Percentiles rank a stretch among this genome's conserved stretches.
phyloP scores from a whole-genome alignment of 2,329 filamentous ascomycete species.

The Xylaria sp. region DNA sequence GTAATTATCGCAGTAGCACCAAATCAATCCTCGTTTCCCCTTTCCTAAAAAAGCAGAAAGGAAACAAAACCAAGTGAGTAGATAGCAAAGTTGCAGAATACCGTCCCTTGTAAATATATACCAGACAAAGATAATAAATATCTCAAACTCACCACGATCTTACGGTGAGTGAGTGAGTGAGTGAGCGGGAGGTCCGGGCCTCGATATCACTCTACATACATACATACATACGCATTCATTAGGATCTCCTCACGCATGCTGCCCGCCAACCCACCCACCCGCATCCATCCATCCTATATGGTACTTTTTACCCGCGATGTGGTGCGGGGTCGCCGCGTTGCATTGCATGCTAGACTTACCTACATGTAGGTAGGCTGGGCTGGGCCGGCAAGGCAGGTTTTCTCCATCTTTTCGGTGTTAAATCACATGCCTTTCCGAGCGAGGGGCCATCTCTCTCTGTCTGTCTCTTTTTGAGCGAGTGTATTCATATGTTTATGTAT shows the following conservation, averaged over 20 bases:
- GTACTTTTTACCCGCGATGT: conserved; percentile 20
- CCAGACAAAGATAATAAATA: not conserved
- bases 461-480: not conserved
- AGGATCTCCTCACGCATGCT: conserved; percentile 6
- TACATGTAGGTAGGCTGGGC: not conserved
- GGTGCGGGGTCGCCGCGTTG: conserved; percentile 33
- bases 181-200: conserved; percentile 6
- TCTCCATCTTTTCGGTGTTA: conserved; percentile 27
- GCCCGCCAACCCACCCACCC: no score
- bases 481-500: not conserved
- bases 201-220: not conserved
- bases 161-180: not conserved
- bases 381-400: not conserved
- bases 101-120: not conserved
- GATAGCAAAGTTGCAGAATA: not conserved
- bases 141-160: not conserved
- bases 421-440: conserved; percentile 21
- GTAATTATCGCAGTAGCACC: not conserved
- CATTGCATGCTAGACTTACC: conserved; percentile 18
- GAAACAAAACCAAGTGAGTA: not conserved
- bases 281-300: conserved; percentile 4
- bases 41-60: not conserved
- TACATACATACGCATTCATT: no score
- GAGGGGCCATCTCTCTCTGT: conserved; percentile 8
- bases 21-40: not conserved